Conservation (phyloP, 2,329 filamentous ascomycete genomes). For the Lasiodiplodia hormozganensis region DNA sequence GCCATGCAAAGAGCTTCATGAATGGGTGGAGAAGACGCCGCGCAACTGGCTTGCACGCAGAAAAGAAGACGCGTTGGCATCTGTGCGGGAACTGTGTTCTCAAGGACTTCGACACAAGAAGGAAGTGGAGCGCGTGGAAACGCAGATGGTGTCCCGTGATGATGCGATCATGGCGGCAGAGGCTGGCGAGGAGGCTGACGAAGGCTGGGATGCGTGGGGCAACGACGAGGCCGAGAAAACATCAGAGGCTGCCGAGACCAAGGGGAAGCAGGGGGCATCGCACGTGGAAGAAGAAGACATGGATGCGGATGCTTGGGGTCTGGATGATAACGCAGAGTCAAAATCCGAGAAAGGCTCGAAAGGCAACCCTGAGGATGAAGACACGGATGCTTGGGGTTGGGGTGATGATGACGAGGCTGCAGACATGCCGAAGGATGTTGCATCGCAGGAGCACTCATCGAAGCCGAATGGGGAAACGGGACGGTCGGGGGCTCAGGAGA, state of each 20-base stretch:
- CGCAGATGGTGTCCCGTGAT: constrained; percentile 74
- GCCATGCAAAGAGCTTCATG: constrained; percentile 67
- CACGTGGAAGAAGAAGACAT: constrained; percentile 41
- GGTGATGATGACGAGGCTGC: constrained; percentile 65
- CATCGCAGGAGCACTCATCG: constrained; percentile 34
- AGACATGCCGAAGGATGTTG: constrained; percentile 28
- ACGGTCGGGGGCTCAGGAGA: constrained; percentile 41
- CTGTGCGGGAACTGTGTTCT: constrained; percentile 72
- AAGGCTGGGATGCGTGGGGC: constrained; percentile 83
- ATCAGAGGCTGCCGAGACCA: constrained; percentile 28
- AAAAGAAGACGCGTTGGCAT: constrained; percentile 78
- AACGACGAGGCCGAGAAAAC: constrained; percentile 62
- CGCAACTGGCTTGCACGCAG: constrained; percentile 86
- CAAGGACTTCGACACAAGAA: constrained; percentile 71
- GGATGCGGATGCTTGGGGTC: constrained; percentile 58
- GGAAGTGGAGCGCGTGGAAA: constrained; percentile 83
- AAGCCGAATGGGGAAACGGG: constrained; percentile 42
- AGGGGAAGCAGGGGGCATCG: constrained; percentile 34
- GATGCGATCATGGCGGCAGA: constrained; percentile 68
- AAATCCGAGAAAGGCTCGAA: constrained; percentile 48
- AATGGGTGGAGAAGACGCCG: constrained; percentile 83
- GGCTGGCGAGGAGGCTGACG: constrained; percentile 65
- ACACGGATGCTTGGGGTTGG: constrained; percentile 82
- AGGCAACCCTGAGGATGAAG: constrained; percentile 42
- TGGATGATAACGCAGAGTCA: constrained; percentile 46